A percentile compares a stretch with the other conserved stretches of the same genome.
Conservation (phyloP, 2,329 filamentous ascomycete species). For the Thielaviopsis euricoi region DNA sequence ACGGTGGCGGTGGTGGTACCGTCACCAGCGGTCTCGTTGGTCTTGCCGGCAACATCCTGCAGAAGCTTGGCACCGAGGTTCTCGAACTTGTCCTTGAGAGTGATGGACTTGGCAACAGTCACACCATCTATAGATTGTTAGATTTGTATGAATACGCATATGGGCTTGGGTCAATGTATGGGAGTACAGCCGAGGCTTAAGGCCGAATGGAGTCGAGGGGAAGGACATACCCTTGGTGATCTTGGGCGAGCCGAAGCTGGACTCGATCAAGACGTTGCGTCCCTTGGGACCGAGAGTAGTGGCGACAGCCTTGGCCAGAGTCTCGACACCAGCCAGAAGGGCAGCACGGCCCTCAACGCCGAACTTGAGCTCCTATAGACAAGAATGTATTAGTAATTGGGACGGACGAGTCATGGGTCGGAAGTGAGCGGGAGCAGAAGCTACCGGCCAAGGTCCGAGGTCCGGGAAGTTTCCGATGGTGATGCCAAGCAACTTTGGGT, state of each 20-base stretch:
- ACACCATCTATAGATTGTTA: constrained; percentile 50
- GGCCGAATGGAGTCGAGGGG: neutral
- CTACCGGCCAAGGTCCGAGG: neutral
- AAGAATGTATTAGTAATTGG: neutral
- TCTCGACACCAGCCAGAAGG: constrained; percentile 88
- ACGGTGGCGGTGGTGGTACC: constrained; percentile 97
- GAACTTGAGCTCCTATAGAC: constrained; percentile 79
- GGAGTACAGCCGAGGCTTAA: no score
- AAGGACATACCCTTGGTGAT: constrained; percentile 79
- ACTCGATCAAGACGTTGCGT: constrained; percentile 96
- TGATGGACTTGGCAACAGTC: constrained; percentile 76
- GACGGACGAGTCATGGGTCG: neutral
- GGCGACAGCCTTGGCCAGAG: constrained; percentile 85
- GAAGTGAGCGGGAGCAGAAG: neutral
- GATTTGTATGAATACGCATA: no score
- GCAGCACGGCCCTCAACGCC: constrained; percentile 84
- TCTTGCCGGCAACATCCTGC: constrained; percentile 97
- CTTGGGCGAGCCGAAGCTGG: constrained; percentile 95
- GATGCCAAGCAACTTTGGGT: neutral
- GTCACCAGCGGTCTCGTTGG: constrained; percentile 96
- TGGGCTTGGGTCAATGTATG: no score
- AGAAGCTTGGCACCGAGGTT: constrained; percentile 94
- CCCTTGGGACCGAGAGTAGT: constrained; percentile 96
- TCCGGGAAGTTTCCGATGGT: neutral
- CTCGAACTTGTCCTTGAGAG: constrained; percentile 97